phyloP scores from a whole-genome alignment of 208 protist species.

The Acanthamoeba castellanii region DNA sequence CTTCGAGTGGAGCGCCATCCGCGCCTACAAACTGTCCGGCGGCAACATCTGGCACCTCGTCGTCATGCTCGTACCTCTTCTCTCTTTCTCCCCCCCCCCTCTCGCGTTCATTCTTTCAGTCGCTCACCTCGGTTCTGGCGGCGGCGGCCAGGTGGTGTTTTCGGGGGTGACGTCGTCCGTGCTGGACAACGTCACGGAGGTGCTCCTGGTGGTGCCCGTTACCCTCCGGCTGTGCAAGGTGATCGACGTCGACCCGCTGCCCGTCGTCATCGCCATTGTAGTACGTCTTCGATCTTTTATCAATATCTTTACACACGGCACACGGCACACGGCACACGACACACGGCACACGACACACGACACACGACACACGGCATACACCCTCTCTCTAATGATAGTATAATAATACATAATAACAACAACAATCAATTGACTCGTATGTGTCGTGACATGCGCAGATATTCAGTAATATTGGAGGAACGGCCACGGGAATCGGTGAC shows the following conservation, averaged over 20 bases:
- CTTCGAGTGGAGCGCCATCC: constrained; percentile 85
- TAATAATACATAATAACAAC: too few relatives aligned
- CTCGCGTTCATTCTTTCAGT: neutral
- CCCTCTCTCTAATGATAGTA: too few relatives aligned
- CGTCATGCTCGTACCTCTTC: constrained; percentile 12
- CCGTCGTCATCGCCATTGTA: constrained; percentile 84
- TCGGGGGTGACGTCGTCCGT: constrained; percentile 85
- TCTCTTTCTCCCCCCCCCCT: neutral
- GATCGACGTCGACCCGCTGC: constrained; percentile 85
- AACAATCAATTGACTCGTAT: neutral
- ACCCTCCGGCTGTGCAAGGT: constrained; percentile 85
- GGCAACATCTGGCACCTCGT: constrained; percentile 82
- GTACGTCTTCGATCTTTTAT: constrained; percentile 56
- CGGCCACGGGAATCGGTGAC: constrained; percentile 86
- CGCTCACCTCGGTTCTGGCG: neutral
- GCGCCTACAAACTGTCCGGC: constrained; percentile 81
- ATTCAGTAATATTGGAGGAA: constrained; percentile 85
- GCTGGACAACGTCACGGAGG: constrained; percentile 91
- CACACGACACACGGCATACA: too few relatives aligned
- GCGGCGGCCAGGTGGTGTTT: neutral
- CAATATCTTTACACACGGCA: too few relatives aligned
- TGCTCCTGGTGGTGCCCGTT: constrained; percentile 88
- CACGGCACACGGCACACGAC: too few relatives aligned
- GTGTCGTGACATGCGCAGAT: neutral
- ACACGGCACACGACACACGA: too few relatives aligned